phyloP scores from a whole-genome alignment of 176 grass and related monocot species.

The Triticum timopheevii region DNA sequence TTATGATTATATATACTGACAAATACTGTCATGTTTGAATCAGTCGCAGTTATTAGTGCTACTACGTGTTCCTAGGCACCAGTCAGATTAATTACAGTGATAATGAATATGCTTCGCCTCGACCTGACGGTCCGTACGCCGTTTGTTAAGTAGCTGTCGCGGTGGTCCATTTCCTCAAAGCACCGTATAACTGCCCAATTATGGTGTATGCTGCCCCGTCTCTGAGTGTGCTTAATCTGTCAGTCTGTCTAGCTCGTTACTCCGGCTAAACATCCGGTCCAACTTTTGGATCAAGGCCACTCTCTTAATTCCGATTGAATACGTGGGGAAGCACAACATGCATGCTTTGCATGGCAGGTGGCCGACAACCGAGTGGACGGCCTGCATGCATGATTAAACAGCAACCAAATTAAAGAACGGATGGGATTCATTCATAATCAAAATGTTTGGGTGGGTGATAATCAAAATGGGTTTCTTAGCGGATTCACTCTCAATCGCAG shows the following conservation, averaged over 20 bases:
- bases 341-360: not conserved
- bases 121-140: not conserved
- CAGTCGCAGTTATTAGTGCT: not conserved
- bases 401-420: too few relatives aligned
- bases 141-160: constrained; percentile 6
- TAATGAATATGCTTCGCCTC: constrained; percentile 1
- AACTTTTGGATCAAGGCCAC: not conserved
- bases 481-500: not conserved
- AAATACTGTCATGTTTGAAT: not conserved
- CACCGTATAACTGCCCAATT: constrained; percentile 2
- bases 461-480: not conserved
- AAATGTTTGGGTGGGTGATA: not conserved
- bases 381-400: not conserved
- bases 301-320: not conserved
- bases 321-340: not conserved
- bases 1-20: not conserved
- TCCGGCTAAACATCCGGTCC: constrained; percentile 3
- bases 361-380: not conserved
- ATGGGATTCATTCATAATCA: too few relatives aligned
- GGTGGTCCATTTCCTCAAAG: not conserved
- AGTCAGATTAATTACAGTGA: not conserved
- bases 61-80: not conserved
- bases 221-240: not conserved
- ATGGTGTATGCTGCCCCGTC: not conserved
- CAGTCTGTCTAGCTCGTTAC: constrained; percentile 5